These are phyloP conservation scores for Pseudonitzschia multistriata DNA, from an alignment of 108 stramenopile species.

Conservation along the genomic window DNA sequence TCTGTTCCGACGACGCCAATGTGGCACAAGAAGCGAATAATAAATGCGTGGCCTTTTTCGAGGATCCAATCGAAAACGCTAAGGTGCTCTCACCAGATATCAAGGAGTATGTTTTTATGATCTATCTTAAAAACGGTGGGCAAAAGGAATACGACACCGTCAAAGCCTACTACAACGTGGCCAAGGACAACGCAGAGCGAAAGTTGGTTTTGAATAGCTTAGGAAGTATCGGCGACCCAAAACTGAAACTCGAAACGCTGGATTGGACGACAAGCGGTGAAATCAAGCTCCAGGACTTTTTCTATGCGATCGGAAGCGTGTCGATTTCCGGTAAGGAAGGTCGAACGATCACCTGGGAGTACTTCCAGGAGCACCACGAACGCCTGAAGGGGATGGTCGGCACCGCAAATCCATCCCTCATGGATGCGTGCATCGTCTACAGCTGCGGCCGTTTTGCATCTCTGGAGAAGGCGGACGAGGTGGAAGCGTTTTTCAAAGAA, in stretches of 20 bases:
- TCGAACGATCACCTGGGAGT: slow-evolving; percentile 85
- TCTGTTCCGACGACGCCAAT: slow-evolving; percentile 72
- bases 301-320: slow-evolving; percentile 91
- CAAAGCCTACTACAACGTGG: slow-evolving; percentile 59
- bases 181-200: slow-evolving; percentile 80
- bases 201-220: slow-evolving; percentile 76
- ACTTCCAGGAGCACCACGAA: slow-evolving; percentile 86
- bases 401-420: slow-evolving; percentile 80
- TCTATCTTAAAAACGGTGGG: slow-evolving; percentile 87
- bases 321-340: slow-evolving; percentile 70
- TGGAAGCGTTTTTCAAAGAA: slow-evolving; percentile 83
- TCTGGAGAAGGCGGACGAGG: slow-evolving; percentile 86
- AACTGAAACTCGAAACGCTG: slow-evolving; percentile 74
- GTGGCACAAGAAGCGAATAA: slow-evolving; percentile 77
- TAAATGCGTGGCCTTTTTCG: slow-evolving; percentile 75
- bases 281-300: slow-evolving; percentile 97
- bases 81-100: slow-evolving; percentile 85
- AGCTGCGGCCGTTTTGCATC: slow-evolving; percentile 81
- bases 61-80: slow-evolving; percentile 61
- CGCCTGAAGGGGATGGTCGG: slow-evolving; percentile 80
- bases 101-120: slow-evolving; percentile 83
- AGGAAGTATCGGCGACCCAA: slow-evolving; percentile 60
- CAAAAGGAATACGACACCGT: slow-evolving; percentile 79
- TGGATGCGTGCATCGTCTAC: slow-evolving; percentile 89
- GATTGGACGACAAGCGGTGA: slow-evolving; percentile 91